Evolutionary conservation across 257 asterid species (phyloP), one percentile per base, ranked within the genome.

Genomic region (Solanum sparsipilum): DNA sequence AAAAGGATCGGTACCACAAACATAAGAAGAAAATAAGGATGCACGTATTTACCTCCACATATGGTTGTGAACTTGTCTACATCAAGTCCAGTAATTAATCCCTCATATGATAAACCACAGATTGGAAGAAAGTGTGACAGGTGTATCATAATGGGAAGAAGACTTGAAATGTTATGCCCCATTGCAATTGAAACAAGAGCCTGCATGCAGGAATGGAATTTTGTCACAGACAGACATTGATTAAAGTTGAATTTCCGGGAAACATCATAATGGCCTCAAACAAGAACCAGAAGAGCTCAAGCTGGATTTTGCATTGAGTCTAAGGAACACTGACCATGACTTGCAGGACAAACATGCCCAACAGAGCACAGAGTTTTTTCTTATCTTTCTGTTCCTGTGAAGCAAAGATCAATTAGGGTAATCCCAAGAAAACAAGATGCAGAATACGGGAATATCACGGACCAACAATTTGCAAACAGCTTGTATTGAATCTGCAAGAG

Each of bases 301-400:
- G 88, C 89, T 88, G 83, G 88, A 79, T 89, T 87, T 83, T 87
- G 15, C 9, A 44, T 44, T 25, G 78, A 86, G 81, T 56, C 84
- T 88, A 87, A 93, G 91, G 92, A 89, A 84, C 89, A 75, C 88
- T 91, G 90, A 95, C 99, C 98, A 94, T 93, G 91, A 94, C 91
- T 91, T 97, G 96, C 96, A 95, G 91, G 93, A 94, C 90, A 89
- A 89, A 94, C 87, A 97, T 92, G 94, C 98, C 94, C 86, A 95
- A 92, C 84, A 97, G 86, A 91, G 99, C 97, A 74, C 74, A 87
- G 83, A 95, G 93, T 88, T 91, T 93, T 86, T 89, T 85, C 75
- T 87, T 90, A 88, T 94, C 95, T 86, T 87, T 90, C 76, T 92
- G 94, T 88, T 91, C 96, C 98, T 95, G 93, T 90, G 88, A 36